Base-by-base conservation (phyloP, 352 stramenopile species). In the Globisporangium mamillatum region DNA sequence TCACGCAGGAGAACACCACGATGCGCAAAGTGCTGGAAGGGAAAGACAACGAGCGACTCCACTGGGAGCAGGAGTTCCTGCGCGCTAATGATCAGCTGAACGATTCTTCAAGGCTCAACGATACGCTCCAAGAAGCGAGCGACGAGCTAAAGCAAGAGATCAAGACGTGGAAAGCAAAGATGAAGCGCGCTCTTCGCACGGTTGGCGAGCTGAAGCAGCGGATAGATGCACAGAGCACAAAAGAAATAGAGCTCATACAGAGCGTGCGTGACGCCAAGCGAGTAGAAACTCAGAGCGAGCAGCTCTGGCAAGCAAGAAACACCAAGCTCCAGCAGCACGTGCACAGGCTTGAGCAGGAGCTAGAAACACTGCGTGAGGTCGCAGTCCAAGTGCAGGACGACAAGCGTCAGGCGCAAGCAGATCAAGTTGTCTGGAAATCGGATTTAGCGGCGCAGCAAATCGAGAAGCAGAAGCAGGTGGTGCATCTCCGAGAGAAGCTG, bases 11-110 rank as follows among this genome's bases (percentile, higher is more conserved):
- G 38, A 62, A 71, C 24, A 67, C 64, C 24, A 66, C 66, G 20
- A 69, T 88, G 12, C 67, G 77, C 57, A 67, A 57, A 20, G 56
- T 58, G 56, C 53, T 89, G 32, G 64, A 69, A 12, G 72, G 64
- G 4, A 78, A 82, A 56, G 72, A 84, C 36, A 72, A 79, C 24
- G 78, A 84, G 61, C 78, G 74, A 25, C 58, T 72, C n/a, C 75
- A 88, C 59, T 92, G 79, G 78, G 77, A 89, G 58, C 65, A 71
- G 2, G 75, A 92, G 61, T 82, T 75, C 62, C 64, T 78, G 9
- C 63, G 71, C 18, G 64, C 77, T 1, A 73, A 80, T 22, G 74
- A 77, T 7, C 63, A 77, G 50, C 60, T 78, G 22, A 69, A 62
- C 12, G 68, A 60, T 3, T 62, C 73, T 46, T 66, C 73, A 18